Evolutionary conservation across 768 basidiomycete species (phyloP).

Genomic region (Russula brevipes): DNA sequence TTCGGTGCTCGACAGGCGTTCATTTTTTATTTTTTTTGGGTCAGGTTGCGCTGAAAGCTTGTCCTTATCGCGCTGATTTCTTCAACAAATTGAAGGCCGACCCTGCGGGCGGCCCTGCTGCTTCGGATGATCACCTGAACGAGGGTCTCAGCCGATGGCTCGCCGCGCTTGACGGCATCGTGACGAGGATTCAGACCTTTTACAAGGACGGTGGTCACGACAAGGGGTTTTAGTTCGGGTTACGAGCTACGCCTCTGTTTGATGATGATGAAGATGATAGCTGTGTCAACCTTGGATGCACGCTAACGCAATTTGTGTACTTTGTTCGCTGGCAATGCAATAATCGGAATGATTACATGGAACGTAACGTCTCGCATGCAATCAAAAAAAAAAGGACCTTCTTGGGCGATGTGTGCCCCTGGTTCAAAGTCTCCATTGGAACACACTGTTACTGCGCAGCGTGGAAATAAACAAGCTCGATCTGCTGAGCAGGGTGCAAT

Average conservation of each 20-base stretch:
- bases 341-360: conserved; percentile 5
- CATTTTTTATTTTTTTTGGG: neutral
- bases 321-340: conserved; percentile 15
- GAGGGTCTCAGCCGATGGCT: conserved; percentile 50
- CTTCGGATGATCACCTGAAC: conserved; percentile 42
- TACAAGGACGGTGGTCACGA: conserved; percentile 39
- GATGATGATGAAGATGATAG: neutral
- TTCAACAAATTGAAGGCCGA: conserved; percentile 50
- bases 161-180: conserved; percentile 45
- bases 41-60: conserved; percentile 63
- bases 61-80: conserved; percentile 55
- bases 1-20: neutral
- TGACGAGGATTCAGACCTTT: conserved; percentile 44
- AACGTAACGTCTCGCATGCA: neutral
- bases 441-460: neutral
- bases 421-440: neutral
- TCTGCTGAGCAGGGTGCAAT: neutral
- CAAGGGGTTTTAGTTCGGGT: conserved; percentile 39
- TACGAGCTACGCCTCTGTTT: neutral
- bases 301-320: conserved; percentile 11
- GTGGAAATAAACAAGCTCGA: neutral
- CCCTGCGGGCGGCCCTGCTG: conserved; percentile 33
- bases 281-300: conserved; percentile 2
- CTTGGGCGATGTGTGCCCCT: neutral
- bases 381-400: neutral